Conservation (phyloP, 225 moss, liverwort and hornwort genomes). For the Pseudoscleropodium purum region DNA sequence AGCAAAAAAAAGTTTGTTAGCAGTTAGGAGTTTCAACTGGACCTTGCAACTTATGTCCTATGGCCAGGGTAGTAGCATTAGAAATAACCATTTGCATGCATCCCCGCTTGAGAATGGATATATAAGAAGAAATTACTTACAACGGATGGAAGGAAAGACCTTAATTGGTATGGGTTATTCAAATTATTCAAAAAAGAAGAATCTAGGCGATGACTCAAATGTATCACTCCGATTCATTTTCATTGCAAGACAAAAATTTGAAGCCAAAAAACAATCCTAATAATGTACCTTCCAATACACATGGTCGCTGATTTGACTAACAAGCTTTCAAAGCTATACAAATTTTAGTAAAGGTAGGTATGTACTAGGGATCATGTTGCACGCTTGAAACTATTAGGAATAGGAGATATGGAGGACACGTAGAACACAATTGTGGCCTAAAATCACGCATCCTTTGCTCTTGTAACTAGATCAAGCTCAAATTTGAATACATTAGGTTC, state of each 20-base stretch:
- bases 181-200: not conserved
- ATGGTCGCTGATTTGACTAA: not conserved
- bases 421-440: not conserved
- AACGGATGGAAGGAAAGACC: not conserved
- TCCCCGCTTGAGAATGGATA: not conserved
- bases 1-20: not conserved
- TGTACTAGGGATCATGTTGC: not conserved
- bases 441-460: not conserved
- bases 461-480: not conserved
- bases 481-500: not conserved
- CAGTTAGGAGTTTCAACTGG: not conserved
- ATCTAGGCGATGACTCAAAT: not conserved
- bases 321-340: not conserved
- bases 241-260: not conserved
- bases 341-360: not conserved
- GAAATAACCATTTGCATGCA: not conserved
- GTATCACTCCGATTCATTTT: not conserved
- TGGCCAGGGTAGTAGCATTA: not conserved
- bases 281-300: not conserved
- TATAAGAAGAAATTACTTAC: not conserved
- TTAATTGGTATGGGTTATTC: not conserved
- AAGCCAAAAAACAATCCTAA: not conserved
- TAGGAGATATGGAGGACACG: rapidly evolving
- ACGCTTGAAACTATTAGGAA: not conserved
- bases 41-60: rapidly evolving